A percentile compares a stretch with the other conserved stretches of the same genome.
Conservation (phyloP, 2,329 filamentous ascomycete species). For the Trichoderma sp. region DNA sequence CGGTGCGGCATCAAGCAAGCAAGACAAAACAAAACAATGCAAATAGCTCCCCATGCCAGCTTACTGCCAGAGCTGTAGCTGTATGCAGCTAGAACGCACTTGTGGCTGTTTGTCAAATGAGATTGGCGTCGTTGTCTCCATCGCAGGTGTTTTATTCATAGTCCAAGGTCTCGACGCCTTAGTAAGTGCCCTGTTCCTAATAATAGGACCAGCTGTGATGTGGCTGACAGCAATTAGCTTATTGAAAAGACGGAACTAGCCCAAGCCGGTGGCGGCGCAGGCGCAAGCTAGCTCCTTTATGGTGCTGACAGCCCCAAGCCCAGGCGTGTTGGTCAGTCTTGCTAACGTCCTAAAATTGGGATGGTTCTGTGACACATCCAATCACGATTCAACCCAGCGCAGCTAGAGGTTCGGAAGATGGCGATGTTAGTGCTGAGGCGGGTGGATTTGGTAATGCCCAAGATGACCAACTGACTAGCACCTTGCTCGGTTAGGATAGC, state of each 20-base stretch:
- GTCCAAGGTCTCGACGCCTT: not conserved
- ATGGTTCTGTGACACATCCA: not conserved
- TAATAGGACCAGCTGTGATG: conserved; percentile 4
- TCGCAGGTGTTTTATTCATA: conserved; percentile 1
- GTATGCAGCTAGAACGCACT: not conserved
- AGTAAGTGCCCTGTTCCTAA: not conserved
- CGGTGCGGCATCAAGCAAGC: not conserved
- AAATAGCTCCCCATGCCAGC: not conserved
- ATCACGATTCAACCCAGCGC: not conserved
- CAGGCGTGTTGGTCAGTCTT: not conserved
- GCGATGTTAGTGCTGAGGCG: conserved; percentile 14
- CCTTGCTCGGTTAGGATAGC: not conserved
- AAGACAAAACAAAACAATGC: not conserved
- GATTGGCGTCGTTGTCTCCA: not conserved
- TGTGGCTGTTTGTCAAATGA: not conserved
- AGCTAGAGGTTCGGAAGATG: not conserved
- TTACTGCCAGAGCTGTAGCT: not conserved
- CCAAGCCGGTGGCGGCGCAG: conserved; percentile 14
- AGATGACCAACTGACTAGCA: not conserved
- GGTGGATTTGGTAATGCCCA: not conserved
- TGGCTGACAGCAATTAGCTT: conserved; percentile 8
- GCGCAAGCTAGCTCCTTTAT: not conserved
- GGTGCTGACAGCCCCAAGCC: not conserved
- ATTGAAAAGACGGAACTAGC: not conserved
- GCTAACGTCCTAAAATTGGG: not conserved